A percentile compares a stretch with the other conserved stretches of the same genome.
These are phyloP conservation scores for Poa annua DNA, from an alignment of 176 grass and related monocot genomes.

Conservation along the genomic window DNA sequence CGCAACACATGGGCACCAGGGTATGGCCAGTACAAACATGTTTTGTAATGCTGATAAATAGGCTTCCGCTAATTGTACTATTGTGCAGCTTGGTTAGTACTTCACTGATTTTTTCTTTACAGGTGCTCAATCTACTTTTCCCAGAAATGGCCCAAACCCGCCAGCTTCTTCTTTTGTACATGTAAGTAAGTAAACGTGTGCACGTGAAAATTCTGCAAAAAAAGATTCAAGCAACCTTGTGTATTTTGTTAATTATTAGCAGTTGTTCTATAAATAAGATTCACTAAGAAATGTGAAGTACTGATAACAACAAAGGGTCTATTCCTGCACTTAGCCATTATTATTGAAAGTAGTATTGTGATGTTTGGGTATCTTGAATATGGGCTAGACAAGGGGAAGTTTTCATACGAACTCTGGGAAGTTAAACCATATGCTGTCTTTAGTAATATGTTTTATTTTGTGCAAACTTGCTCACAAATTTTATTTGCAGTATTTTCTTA, in stretches of 20 bases:
- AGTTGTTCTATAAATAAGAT: not conserved
- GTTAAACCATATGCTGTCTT: constrained; percentile 21
- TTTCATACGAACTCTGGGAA: not conserved
- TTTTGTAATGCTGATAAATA: constrained; percentile 21
- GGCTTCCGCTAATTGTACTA: not conserved
- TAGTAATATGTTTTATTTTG: constrained; percentile 1
- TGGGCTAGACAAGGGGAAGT: not conserved
- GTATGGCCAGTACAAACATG: constrained; percentile 16
- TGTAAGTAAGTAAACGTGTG: constrained; percentile 48
- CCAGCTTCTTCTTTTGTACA: constrained; percentile 29
- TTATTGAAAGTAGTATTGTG: not conserved
- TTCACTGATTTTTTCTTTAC: constrained; percentile 24
- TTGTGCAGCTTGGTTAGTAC: constrained; percentile 22
- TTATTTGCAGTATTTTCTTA: constrained; percentile 3
- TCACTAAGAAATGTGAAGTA: constrained; percentile 8
- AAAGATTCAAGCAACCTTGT: not conserved
- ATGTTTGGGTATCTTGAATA: constrained; percentile 25
- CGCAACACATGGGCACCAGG: constrained; percentile 19
- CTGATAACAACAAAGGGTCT: not conserved
- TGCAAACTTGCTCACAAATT: not conserved
- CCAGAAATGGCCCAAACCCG: constrained; percentile 35
- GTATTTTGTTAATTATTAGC: not conserved
- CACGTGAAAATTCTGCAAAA: not conserved
- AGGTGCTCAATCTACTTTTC: constrained; percentile 43
- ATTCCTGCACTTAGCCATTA: constrained; percentile 12